Conservation (phyloP, 495 filamentous ascomycete species). For the Penicillium taxi region DNA sequence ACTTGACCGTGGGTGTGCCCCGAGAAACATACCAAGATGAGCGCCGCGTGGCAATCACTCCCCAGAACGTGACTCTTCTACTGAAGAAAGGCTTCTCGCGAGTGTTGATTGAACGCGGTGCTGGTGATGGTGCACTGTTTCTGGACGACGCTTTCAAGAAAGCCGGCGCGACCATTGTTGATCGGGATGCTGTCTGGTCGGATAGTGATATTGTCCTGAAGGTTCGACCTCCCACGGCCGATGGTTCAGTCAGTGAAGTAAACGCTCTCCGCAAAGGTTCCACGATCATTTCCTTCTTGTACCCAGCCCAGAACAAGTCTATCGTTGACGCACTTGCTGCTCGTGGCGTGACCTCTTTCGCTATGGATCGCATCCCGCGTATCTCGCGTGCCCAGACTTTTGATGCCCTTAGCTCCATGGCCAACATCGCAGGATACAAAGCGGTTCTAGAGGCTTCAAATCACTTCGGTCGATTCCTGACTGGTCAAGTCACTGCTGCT, state of each 20-base stretch:
- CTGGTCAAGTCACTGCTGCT: constrained; percentile 75
- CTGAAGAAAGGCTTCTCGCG: constrained; percentile 71
- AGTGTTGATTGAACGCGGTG: constrained; percentile 65
- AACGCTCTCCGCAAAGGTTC: constrained; percentile 51
- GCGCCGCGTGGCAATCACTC: constrained; percentile 70
- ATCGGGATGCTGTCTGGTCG: constrained; percentile 53
- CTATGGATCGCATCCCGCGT: constrained; percentile 78
- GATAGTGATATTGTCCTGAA: constrained; percentile 70
- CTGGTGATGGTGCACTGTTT: constrained; percentile 66
- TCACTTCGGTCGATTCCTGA: constrained; percentile 72
- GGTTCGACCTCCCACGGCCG: constrained; percentile 57
- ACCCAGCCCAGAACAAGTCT: constrained; percentile 62
- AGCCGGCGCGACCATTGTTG: constrained; percentile 64
- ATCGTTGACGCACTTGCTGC: constrained; percentile 60
- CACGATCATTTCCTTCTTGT: constrained; percentile 67
- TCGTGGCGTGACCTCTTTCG: constrained; percentile 59
- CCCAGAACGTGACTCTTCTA: constrained; percentile 66
- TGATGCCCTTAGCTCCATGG: constrained; percentile 70
- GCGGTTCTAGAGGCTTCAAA: constrained; percentile 77
- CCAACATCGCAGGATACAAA: constrained; percentile 83
- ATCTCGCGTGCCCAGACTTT: constrained; percentile 77
- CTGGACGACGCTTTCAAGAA: constrained; percentile 61
- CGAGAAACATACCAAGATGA: constrained; percentile 64
- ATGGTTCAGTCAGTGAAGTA: constrained; percentile 48
- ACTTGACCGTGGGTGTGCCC: constrained; percentile 62